These are phyloP conservation scores for Camelina sativa DNA, from an alignment of 345 rosid species.

Conservation along the genomic window DNA sequence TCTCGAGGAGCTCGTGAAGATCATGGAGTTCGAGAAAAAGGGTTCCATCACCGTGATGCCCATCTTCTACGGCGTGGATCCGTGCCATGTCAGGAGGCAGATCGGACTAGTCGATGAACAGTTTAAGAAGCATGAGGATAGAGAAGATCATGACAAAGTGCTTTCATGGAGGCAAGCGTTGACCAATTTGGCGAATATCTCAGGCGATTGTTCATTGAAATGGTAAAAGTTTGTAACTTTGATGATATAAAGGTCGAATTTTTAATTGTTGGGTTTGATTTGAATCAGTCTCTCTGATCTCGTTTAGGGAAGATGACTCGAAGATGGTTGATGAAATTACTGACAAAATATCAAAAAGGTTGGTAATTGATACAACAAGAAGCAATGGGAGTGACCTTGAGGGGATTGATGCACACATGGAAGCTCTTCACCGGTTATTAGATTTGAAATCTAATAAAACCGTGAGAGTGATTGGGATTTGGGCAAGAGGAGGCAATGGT, in stretches of 20 bases:
- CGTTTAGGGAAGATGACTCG: constrained; percentile 38
- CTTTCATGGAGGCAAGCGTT: constrained; percentile 34
- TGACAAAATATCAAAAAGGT: constrained; percentile 1
- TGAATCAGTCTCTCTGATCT: not conserved
- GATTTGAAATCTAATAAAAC: constrained; percentile 14
- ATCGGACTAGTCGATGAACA: constrained; percentile 25
- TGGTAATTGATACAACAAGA: not conserved
- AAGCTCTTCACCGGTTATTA: constrained; percentile 4
- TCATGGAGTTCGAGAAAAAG: constrained; percentile 21
- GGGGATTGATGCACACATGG: constrained; percentile 43
- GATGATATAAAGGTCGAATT: not conserved
- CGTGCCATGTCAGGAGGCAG: constrained; percentile 9
- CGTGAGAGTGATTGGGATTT: constrained; percentile 35
- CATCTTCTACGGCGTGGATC: constrained; percentile 39
- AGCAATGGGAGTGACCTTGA: not conserved
- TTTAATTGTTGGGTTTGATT: not conserved
- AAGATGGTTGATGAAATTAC: constrained; percentile 36
- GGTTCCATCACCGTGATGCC: constrained; percentile 29
- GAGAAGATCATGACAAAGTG: constrained; percentile 22
- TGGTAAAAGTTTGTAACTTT: constrained; percentile 20
- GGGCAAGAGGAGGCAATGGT: constrained; percentile 33
- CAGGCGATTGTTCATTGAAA: constrained; percentile 7
- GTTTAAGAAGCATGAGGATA: constrained; percentile 24
- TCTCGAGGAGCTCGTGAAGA: constrained; percentile 39
- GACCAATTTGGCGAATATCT: constrained; percentile 15